phyloP scores from a whole-genome alignment of 805 yeast genomes.

The Pichia paraexigua region DNA sequence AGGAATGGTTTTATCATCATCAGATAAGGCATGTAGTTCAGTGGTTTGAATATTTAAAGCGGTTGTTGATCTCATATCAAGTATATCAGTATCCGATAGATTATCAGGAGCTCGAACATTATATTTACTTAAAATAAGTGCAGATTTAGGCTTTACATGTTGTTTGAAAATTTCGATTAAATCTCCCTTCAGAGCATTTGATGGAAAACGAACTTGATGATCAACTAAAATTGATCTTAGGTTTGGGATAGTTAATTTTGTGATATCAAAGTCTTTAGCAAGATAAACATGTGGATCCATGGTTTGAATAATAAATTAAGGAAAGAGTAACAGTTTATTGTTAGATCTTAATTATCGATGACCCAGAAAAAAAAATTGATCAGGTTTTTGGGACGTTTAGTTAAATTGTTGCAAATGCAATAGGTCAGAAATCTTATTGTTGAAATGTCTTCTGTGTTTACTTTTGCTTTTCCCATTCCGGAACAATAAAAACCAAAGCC shows the following conservation, averaged over 20 bases:
- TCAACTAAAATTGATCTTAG: conserved; percentile 58
- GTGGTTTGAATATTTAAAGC: background rate
- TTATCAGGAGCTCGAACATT: background rate
- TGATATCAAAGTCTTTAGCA: conserved; percentile 53
- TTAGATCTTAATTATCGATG: background rate
- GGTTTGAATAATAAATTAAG: background rate
- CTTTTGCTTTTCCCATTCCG: background rate
- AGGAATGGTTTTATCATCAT: conserved; percentile 6
- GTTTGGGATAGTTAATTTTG: conserved; percentile 56
- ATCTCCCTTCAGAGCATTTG: conserved; percentile 60
- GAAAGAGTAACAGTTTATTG: background rate
- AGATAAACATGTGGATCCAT: conserved; percentile 33
- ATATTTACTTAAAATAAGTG: conserved; percentile 30
- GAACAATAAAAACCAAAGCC: background rate
- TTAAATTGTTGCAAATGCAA: background rate
- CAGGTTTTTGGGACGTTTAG: background rate
- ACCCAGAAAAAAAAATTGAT: background rate
- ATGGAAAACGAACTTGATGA: conserved; percentile 52
- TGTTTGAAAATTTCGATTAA: conserved; percentile 54
- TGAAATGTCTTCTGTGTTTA: background rate
- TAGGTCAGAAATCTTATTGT: background rate
- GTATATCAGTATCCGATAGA: background rate
- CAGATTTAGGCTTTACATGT: conserved; percentile 43
- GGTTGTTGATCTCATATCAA: conserved; percentile 1
- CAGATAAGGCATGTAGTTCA: conserved; percentile 1